phyloP scores from a whole-genome alignment of 2,329 filamentous ascomycete genomes.

The Pseudogymnoascus sp. region DNA sequence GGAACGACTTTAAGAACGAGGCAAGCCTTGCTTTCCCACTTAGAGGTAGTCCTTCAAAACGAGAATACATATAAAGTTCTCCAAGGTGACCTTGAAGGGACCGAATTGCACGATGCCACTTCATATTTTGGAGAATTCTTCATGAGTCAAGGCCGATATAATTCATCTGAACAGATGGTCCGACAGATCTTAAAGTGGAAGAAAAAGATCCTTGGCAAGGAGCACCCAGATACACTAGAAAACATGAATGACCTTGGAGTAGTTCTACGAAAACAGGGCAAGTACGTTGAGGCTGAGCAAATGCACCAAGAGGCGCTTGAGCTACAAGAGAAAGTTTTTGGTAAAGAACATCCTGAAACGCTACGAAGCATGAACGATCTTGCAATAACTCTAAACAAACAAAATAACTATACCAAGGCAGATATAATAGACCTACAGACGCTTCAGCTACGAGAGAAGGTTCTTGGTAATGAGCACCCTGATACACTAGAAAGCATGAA shows the following conservation, averaged over 20 bases:
- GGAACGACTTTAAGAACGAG: background rate
- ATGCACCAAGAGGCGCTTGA: too few relatives aligned
- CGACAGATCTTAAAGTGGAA: background rate
- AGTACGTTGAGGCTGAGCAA: background rate
- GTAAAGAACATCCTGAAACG: too few relatives aligned
- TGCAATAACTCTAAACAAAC: background rate
- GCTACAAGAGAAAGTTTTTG: too few relatives aligned
- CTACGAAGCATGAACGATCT: slow-evolving; percentile 12
- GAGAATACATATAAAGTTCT: background rate
- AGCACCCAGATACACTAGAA: slow-evolving; percentile 19
- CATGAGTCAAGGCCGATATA: background rate
- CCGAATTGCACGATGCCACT: slow-evolving; percentile 4
- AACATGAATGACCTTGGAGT: slow-evolving; percentile 18
- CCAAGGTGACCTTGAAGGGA: background rate
- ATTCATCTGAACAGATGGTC: background rate
- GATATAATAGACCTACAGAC: background rate
- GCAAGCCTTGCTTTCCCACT: background rate
- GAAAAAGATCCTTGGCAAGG: slow-evolving; percentile 16
- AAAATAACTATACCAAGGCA: slow-evolving; percentile 3
- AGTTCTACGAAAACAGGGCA: slow-evolving; percentile 5
- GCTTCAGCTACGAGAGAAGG: slow-evolving; percentile 10
- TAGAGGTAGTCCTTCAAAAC: background rate
- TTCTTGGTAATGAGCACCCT: slow-evolving; percentile 12
- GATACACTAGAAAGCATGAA: slow-evolving; percentile 10
- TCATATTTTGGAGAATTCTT: background rate